These are phyloP conservation scores for Phaeosphaeria sp. DNA, from an alignment of 2,329 filamentous ascomycete genomes.

Conservation along the genomic window DNA sequence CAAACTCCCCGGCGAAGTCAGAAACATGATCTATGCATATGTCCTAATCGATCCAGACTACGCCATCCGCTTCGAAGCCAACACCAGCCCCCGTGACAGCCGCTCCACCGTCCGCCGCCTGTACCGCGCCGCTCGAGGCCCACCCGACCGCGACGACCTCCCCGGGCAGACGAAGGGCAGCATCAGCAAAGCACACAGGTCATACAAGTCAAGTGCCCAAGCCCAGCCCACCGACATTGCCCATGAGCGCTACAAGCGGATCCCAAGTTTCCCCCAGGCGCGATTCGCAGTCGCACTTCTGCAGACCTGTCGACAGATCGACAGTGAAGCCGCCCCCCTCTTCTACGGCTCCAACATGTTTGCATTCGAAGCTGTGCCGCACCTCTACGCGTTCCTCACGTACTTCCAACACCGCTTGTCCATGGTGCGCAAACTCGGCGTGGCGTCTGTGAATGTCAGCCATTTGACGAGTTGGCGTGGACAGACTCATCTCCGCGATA, in stretches of 20 bases:
- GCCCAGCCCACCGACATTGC: too few relatives aligned
- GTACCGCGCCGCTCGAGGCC: background rate
- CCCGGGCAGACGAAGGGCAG: slow-evolving; percentile 1
- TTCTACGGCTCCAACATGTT: slow-evolving; percentile 11
- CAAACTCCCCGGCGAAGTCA: slow-evolving; percentile 14
- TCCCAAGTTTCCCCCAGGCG: background rate
- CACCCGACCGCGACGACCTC: slow-evolving; percentile 2
- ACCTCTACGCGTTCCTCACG: slow-evolving; percentile 1
- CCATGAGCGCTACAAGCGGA: background rate
- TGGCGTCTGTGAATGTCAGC: background rate
- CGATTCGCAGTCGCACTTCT: background rate
- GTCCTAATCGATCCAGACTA: slow-evolving; percentile 5
- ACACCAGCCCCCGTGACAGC: background rate
- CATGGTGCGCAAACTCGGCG: background rate
- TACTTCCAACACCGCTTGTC: slow-evolving; percentile 2
- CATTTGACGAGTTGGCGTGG: background rate
- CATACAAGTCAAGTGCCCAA: background rate
- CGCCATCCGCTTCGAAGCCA: slow-evolving; percentile 2
- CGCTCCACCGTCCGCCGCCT: slow-evolving; percentile 1
- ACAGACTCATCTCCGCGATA: background rate
- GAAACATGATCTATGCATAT: slow-evolving; percentile 13
- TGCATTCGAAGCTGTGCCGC: background rate
- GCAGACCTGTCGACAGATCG: slow-evolving; percentile 3
- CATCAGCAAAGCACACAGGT: background rate
- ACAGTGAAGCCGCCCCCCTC: slow-evolving; percentile 2